A percentile compares a stretch with the other conserved stretches of the same genome.
Conservation (phyloP, 2,329 filamentous ascomycete species). For the Xylaria digitata region DNA sequence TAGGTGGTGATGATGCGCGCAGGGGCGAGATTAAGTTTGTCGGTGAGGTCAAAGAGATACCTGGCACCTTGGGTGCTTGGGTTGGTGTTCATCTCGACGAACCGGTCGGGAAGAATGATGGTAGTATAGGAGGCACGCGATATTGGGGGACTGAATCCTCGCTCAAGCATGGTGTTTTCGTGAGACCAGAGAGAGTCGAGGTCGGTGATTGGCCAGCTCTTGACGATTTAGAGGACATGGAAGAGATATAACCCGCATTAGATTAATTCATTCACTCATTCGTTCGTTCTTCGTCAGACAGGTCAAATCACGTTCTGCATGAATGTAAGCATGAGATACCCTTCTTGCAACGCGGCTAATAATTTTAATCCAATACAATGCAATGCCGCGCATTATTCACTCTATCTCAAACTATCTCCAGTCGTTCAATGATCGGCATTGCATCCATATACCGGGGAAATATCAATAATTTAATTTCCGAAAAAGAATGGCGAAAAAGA, state of each 20-base stretch:
- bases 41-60: conserved; percentile 79
- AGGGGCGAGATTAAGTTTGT: conserved; percentile 78
- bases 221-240: conserved; percentile 81
- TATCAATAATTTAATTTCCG: background rate
- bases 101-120: conserved; percentile 85
- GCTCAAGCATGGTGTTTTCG: conserved; percentile 81
- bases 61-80: conserved; percentile 73
- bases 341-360: conserved; percentile 1
- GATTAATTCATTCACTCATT: conserved; percentile 29
- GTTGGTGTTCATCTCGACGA: conserved; percentile 81
- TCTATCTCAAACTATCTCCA: conserved; percentile 16
- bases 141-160: conserved; percentile 76
- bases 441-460: background rate
- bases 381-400: conserved; percentile 11
- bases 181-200: conserved; percentile 81
- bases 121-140: conserved; percentile 72
- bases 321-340: conserved; percentile 7
- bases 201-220: conserved; percentile 77
- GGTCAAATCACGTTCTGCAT: conserved; percentile 20
- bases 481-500: too few species aligned
- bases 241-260: conserved; percentile 68
- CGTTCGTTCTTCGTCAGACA: background rate
- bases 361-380: background rate
- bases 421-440: background rate
- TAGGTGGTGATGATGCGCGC: conserved; percentile 74